phyloP scores from a whole-genome alignment of 768 basidiomycete genomes.

The Mycena venus region DNA sequence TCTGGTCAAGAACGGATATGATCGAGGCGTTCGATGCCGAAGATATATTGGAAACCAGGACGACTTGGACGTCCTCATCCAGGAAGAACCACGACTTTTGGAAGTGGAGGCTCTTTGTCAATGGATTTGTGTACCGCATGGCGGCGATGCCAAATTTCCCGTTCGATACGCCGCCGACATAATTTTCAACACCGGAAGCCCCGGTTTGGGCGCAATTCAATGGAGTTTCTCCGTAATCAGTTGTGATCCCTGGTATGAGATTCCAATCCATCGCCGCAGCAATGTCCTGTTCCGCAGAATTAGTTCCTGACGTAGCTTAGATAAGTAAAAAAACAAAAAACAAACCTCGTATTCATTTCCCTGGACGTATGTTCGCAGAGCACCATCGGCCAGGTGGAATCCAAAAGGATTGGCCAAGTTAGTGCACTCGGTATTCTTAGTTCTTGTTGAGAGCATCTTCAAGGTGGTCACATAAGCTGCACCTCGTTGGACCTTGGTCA shows the following conservation, averaged over 20 bases:
- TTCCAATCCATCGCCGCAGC: constrained; percentile 76
- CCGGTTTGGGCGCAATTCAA: constrained; percentile 61
- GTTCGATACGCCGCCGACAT: constrained; percentile 78
- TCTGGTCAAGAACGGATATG: constrained; percentile 78
- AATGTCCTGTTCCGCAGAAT: constrained; percentile 48
- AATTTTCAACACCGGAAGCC: constrained; percentile 62
- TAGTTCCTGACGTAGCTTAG: not conserved
- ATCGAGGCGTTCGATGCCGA: constrained; percentile 62
- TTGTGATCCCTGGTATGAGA: constrained; percentile 79
- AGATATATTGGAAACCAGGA: constrained; percentile 68
- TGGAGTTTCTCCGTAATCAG: constrained; percentile 68
- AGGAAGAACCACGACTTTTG: constrained; percentile 86
- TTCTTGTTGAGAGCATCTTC: constrained; percentile 74
- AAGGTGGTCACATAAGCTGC: constrained; percentile 69
- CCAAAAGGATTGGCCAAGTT: constrained; percentile 75
- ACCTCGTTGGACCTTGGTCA: constrained; percentile 71
- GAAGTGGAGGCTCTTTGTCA: constrained; percentile 65
- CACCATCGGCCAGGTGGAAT: constrained; percentile 79
- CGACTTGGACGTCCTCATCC: constrained; percentile 70
- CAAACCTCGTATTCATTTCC: constrained; percentile 74
- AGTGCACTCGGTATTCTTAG: constrained; percentile 74
- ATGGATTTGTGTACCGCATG: constrained; percentile 78
- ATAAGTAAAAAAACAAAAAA: not conserved
- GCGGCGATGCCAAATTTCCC: constrained; percentile 68
- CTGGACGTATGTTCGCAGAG: constrained; percentile 70